A percentile compares a stretch with the other conserved stretches of the same genome.
These are phyloP conservation scores for Parmelia sp. DNA, from an alignment of 495 filamentous ascomycete genomes.

Conservation along the genomic window DNA sequence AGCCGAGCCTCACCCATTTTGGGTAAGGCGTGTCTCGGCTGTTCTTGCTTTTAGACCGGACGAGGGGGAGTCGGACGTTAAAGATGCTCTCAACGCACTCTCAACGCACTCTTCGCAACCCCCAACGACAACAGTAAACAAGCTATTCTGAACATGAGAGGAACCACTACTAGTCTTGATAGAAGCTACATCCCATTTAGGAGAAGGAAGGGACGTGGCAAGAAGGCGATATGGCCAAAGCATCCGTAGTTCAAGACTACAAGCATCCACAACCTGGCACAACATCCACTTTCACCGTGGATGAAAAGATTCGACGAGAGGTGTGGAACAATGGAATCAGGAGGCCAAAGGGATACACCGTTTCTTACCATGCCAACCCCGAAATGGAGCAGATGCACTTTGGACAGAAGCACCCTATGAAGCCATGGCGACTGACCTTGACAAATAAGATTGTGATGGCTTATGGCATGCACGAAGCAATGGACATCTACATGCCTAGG, in stretches of 20 bases:
- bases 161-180: background rate
- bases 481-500: constrained; percentile 84
- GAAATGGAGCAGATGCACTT: constrained; percentile 95
- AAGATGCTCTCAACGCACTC: too few relatives aligned
- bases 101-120: too few relatives aligned
- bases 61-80: too few relatives aligned
- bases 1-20: background rate
- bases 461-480: constrained; percentile 91
- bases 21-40: constrained; percentile 4
- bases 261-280: constrained; percentile 48
- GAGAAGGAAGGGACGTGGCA: background rate
- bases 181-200: background rate
- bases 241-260: constrained; percentile 64
- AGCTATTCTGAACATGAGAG: background rate
- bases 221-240: constrained; percentile 20
- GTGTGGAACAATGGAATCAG: constrained; percentile 68
- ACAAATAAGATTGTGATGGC: constrained; percentile 89
- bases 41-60: constrained; percentile 1
- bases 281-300: constrained; percentile 52
- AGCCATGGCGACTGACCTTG: constrained; percentile 92
- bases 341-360: constrained; percentile 74
- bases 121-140: background rate
- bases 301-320: constrained; percentile 58
- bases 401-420: constrained; percentile 93
- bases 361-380: constrained; percentile 97